A percentile compares a stretch with the other conserved stretches of the same genome.
phyloP scores from a whole-genome alignment of 768 basidiomycete genomes.

The Termitomyces sp. region DNA sequence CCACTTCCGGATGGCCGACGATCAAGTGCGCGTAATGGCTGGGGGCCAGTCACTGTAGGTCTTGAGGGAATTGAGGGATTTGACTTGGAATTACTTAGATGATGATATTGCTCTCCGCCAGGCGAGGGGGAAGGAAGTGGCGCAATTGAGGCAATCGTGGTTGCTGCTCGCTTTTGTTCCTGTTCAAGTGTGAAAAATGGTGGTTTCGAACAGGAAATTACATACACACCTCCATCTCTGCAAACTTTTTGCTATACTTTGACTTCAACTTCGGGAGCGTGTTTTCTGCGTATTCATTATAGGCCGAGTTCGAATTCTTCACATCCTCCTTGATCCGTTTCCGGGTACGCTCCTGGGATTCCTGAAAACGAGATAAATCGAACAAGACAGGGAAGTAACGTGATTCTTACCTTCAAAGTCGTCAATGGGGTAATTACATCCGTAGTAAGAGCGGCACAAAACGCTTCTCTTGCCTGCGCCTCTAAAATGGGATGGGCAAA shows the following conservation, averaged over 20 bases:
- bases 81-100: slow-evolving; percentile 34
- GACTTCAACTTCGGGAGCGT: slow-evolving; percentile 78
- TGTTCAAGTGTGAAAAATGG: slow-evolving; percentile 19
- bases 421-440: slow-evolving; percentile 73
- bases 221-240: slow-evolving; percentile 71
- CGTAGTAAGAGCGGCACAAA: slow-evolving; percentile 59
- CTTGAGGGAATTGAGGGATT: slow-evolving; percentile 40
- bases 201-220: neutral
- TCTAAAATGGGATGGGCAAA: slow-evolving; percentile 38
- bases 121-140: slow-evolving; percentile 27
- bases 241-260: slow-evolving; percentile 77
- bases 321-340: slow-evolving; percentile 90
- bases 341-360: slow-evolving; percentile 87
- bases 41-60: slow-evolving; percentile 61
- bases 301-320: slow-evolving; percentile 69
- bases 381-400: neutral
- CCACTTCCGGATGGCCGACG: slow-evolving; percentile 63
- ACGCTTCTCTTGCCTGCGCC: slow-evolving; percentile 75
- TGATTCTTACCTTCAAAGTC: slow-evolving; percentile 49
- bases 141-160: slow-evolving; percentile 25
- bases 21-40: slow-evolving; percentile 70
- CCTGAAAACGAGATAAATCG: slow-evolving; percentile 34
- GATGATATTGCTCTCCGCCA: slow-evolving; percentile 26
- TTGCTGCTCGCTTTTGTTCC: slow-evolving; percentile 59
- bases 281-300: slow-evolving; percentile 77